Evolutionary conservation across 257 asterid species (phyloP), one percentile per base, ranked within the genome.

Genomic region (Gentiana macrophylla): DNA sequence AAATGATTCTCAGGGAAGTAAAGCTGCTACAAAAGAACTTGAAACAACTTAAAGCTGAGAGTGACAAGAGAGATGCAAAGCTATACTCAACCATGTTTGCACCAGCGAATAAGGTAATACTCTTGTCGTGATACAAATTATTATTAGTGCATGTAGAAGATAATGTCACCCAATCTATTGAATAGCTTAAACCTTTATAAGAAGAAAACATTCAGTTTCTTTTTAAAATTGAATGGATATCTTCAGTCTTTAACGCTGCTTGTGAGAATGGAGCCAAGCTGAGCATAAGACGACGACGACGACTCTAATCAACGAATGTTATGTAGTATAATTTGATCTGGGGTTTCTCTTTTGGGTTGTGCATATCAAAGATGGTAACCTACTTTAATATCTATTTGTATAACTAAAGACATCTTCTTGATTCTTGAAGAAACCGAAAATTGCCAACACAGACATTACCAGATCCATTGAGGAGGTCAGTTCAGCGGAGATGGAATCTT

Each of bases 61-160:
- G 74, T 70, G 62, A 74, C 61, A 79, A 54, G 56, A 74, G 82
- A 69, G 94, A 84, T 48, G 82, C 87, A 55, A 77, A 72, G 57
- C 73, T 82, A 15, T 84, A 79, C 59, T 64, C 69, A 34, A 73
- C 80, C 15, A 79, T 84, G 78, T 76, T 84, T 56, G 50, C 84
- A 55, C 62, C 66, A 53, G 68, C 74, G 12, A 67, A 76, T 54
- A 84, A 84, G 77, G 94, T 84, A 56, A 60, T 48, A 33, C 13
- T 56, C 13, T 56, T 59, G n/a, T 12, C 50, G 12, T n/a, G 6
- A 24, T 13, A 12, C 5, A 11, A 6, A 11, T 4, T 34, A 5
- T 35, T 34, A 47, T 9, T 37, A 24, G 24, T n/a, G 49, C 4
- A 37, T 33, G 7, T 5, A 41, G 9, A 48, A 32, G 50, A 51